phyloP scores from a whole-genome alignment of 768 basidiomycete species.

The Tephrocybe sp. region DNA sequence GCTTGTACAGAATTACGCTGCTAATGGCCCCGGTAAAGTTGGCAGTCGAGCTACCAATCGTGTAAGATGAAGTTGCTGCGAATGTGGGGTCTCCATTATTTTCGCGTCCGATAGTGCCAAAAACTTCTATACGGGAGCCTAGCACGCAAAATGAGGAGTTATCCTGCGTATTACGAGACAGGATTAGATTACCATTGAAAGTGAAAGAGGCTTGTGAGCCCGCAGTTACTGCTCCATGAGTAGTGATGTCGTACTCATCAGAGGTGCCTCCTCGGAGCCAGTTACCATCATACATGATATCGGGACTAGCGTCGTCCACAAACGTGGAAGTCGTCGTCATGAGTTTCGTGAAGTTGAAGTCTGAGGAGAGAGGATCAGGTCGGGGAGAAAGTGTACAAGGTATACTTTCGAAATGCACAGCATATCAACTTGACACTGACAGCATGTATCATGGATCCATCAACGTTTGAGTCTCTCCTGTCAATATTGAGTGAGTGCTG shows the following conservation, averaged over 20 bases:
- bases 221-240: slow-evolving; percentile 9
- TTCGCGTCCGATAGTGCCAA: slow-evolving; percentile 13
- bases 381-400: too few species aligned
- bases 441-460: too few species aligned
- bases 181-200: slow-evolving; percentile 1
- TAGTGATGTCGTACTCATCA: slow-evolving; percentile 1
- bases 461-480: too few species aligned
- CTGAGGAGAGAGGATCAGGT: too few species aligned
- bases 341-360: too few species aligned
- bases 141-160: too few species aligned
- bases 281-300: not conserved
- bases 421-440: too few species aligned
- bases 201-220: slow-evolving; percentile 4
- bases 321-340: slow-evolving; percentile 20
- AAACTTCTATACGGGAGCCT: slow-evolving; percentile 14
- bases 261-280: slow-evolving; percentile 1
- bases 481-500: too few species aligned
- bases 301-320: slow-evolving; percentile 8
- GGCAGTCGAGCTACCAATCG: not conserved
- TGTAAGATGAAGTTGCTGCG: slow-evolving; percentile 8
- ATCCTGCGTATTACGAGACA: too few species aligned
- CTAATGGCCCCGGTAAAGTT: not conserved
- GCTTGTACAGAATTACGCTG: not conserved
- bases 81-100: slow-evolving; percentile 1
- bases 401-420: too few species aligned